A percentile compares a stretch with the other conserved stretches of the same genome.
phyloP scores from a whole-genome alignment of 169 alveolate species.

The Cyclospora cayetanensis region DNA sequence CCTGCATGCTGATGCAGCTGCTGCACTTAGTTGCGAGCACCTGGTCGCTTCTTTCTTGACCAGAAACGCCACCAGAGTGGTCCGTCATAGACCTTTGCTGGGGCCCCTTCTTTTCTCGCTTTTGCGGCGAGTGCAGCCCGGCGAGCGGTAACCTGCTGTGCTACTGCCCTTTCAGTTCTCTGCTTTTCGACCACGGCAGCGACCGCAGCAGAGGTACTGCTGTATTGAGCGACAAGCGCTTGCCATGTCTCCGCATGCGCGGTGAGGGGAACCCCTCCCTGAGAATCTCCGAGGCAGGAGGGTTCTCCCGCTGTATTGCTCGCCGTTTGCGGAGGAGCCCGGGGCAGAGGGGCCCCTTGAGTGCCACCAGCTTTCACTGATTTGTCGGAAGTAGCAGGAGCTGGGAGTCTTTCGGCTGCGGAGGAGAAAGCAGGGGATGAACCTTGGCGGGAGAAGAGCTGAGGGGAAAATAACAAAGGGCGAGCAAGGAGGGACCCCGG shows the following conservation, averaged over 20 bases:
- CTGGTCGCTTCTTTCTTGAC: constrained; percentile 5
- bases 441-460: too few species aligned
- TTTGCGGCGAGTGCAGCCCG: neutral
- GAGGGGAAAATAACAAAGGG: too few species aligned
- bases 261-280: too few species aligned
- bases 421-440: too few species aligned
- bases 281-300: too few species aligned
- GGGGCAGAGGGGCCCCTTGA: neutral
- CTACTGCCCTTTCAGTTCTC: neutral
- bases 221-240: neutral
- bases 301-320: neutral
- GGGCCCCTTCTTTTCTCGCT: neutral
- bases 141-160: neutral
- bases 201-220: constrained; percentile 11
- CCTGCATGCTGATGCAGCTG: constrained; percentile 21
- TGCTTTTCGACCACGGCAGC: constrained; percentile 7
- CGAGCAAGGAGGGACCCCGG: too few species aligned
- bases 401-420: neutral
- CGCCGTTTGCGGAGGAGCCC: too few species aligned
- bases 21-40: constrained; percentile 3
- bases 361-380: neutral
- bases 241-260: neutral
- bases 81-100: neutral
- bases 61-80: constrained; percentile 36
- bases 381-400: neutral